Conservation (phyloP, 1,284 basidiomycete genomes). For the Fomes fomentarius region DNA sequence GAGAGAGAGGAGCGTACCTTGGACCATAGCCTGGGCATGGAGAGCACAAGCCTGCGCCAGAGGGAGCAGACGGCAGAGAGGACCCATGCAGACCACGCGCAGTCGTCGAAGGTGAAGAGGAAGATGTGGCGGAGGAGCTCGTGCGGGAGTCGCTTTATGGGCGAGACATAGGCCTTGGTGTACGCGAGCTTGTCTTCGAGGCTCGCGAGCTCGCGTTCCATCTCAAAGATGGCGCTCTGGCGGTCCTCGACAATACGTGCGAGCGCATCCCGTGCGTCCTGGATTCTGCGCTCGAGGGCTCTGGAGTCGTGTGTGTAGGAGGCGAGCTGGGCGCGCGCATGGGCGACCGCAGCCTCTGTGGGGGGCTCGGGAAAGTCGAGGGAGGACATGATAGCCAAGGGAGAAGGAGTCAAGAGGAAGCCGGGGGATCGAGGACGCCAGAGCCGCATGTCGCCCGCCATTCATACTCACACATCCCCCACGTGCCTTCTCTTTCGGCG, state of each 20-base stretch:
- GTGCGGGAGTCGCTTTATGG: slow-evolving; percentile 65
- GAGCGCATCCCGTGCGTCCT: slow-evolving; percentile 53
- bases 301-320: slow-evolving; percentile 19
- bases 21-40: slow-evolving; percentile 71
- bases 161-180: slow-evolving; percentile 64
- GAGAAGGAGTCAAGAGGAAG: slow-evolving; percentile 13
- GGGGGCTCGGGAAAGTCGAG: slow-evolving; percentile 53
- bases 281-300: slow-evolving; percentile 35
- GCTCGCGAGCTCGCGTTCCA: slow-evolving; percentile 49
- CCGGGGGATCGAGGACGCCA: slow-evolving; percentile 13
- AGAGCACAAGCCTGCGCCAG: slow-evolving; percentile 64
- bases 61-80: slow-evolving; percentile 62
- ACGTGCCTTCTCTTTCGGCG: slow-evolving; percentile 10
- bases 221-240: slow-evolving; percentile 50
- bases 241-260: slow-evolving; percentile 60
- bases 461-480: slow-evolving; percentile 9
- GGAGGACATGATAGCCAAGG: slow-evolving; percentile 24
- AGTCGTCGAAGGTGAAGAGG: slow-evolving; percentile 63
- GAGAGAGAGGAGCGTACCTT: slow-evolving; percentile 53
- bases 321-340: slow-evolving; percentile 44
- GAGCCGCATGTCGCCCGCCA: slow-evolving; percentile 14
- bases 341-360: slow-evolving; percentile 49
- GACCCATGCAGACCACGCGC: slow-evolving; percentile 71
- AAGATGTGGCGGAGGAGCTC: slow-evolving; percentile 72
- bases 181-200: slow-evolving; percentile 52